Evolutionary conservation across 2,329 filamentous ascomycete species (phyloP).

Genomic region (Metarhizium robertsii): DNA sequence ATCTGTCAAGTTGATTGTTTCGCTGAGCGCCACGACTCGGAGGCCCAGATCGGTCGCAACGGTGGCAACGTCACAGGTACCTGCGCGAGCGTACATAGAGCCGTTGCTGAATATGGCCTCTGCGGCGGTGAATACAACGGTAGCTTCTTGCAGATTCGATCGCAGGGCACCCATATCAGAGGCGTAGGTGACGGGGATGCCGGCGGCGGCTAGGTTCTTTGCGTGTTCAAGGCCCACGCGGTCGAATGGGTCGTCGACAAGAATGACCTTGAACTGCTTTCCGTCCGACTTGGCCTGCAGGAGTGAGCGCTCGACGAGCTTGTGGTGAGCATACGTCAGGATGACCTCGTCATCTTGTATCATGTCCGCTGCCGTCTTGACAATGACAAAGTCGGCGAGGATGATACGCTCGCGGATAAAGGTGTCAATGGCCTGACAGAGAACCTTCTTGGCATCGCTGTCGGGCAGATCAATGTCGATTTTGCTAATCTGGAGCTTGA

Average conservation of each 20-base stretch:
- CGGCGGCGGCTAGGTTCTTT: slow-evolving; percentile 55
- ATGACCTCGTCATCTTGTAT: slow-evolving; percentile 75
- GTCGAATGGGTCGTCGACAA: slow-evolving; percentile 63
- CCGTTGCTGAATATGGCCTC: slow-evolving; percentile 96
- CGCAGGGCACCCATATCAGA: slow-evolving; percentile 67
- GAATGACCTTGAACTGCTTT: slow-evolving; percentile 71
- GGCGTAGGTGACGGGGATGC: slow-evolving; percentile 71
- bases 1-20: slow-evolving; percentile 86
- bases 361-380: slow-evolving; percentile 62
- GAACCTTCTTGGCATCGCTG: slow-evolving; percentile 65
- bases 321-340: slow-evolving; percentile 78
- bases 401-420: slow-evolving; percentile 89
- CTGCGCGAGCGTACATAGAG: slow-evolving; percentile 76
- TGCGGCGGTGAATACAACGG: slow-evolving; percentile 77
- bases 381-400: slow-evolving; percentile 78
- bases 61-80: slow-evolving; percentile 80
- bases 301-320: slow-evolving; percentile 75
- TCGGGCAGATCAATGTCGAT: slow-evolving; percentile 83
- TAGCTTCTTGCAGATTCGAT: slow-evolving; percentile 56
- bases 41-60: slow-evolving; percentile 66
- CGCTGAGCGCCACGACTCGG: slow-evolving; percentile 81
- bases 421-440: slow-evolving; percentile 74
- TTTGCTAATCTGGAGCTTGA: slow-evolving; percentile 87
- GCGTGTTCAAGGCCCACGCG: slow-evolving; percentile 51
- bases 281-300: slow-evolving; percentile 61